Conservation (phyloP, 352 stramenopile species). For the Phytophthora capsici region DNA sequence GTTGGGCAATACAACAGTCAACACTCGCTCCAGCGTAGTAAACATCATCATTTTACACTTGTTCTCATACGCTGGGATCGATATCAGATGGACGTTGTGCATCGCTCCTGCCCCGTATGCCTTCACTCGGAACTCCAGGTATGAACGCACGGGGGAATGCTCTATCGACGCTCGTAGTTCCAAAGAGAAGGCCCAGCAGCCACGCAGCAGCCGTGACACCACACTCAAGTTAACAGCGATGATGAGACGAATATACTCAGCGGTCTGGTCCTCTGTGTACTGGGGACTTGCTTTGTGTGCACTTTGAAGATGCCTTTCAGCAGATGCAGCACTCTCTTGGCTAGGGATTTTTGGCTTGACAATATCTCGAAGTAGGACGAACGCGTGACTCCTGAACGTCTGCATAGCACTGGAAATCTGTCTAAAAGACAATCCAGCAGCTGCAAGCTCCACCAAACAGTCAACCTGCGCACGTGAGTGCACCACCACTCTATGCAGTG, state of each 20-base stretch:
- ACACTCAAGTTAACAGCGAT: constrained; percentile 46
- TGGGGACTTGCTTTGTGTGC: constrained; percentile 17
- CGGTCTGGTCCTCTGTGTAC: constrained; percentile 37
- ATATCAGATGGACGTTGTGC: constrained; percentile 50
- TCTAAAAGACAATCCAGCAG: constrained; percentile 36
- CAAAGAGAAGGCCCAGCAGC: constrained; percentile 60
- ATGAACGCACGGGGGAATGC: constrained; percentile 39
- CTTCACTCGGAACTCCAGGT: constrained; percentile 54
- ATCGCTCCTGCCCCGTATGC: constrained; percentile 39
- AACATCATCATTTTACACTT: constrained; percentile 43
- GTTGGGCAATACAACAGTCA: constrained; percentile 44
- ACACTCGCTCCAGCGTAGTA: constrained; percentile 35
- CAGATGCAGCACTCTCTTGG: neutral
- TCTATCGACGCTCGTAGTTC: constrained; percentile 40
- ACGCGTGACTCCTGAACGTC: constrained; percentile 31
- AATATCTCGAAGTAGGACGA: constrained; percentile 28
- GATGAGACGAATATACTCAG: constrained; percentile 54
- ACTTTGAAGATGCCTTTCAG: constrained; percentile 6
- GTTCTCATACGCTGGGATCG: constrained; percentile 45
- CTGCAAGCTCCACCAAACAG: constrained; percentile 39
- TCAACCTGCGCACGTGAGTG: constrained; percentile 41
- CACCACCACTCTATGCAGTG: constrained; percentile 33
- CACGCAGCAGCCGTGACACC: constrained; percentile 39
- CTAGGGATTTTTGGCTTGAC: neutral
- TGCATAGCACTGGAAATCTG: constrained; percentile 39